Conservation (phyloP, 169 alveolate species). For the Eimeria acervulina region DNA sequence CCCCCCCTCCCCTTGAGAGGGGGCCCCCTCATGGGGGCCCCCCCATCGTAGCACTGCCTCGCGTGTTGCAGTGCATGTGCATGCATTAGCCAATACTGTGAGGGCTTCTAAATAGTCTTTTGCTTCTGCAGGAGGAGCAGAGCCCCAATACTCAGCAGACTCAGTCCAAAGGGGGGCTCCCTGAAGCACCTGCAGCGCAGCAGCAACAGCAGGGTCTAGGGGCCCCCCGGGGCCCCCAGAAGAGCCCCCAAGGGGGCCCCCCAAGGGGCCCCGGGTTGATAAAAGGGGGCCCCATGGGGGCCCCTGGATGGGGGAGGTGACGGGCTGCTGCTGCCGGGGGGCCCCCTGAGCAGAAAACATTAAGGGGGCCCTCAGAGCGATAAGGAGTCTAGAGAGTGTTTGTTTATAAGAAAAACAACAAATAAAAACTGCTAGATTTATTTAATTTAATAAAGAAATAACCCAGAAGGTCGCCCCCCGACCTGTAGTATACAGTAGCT, state of each 20-base stretch:
- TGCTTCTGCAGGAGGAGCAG: not conserved
- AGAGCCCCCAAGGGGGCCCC: not conserved
- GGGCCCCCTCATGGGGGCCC: not conserved
- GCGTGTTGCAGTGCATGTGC: not conserved
- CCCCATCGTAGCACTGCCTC: not conserved
- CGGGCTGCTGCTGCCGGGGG: constrained; percentile 26
- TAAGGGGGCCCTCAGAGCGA: not conserved
- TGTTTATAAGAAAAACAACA: too few species aligned
- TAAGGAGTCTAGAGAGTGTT: not conserved
- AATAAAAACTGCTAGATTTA: too few species aligned
- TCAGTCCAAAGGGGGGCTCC: not conserved
- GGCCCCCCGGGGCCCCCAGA: constrained; percentile 1
- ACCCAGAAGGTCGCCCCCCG: not conserved
- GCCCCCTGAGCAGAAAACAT: not conserved
- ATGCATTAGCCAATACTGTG: not conserved
- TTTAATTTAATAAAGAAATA: too few species aligned
- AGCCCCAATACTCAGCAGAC: not conserved
- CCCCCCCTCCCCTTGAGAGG: not conserved
- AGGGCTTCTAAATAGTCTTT: not conserved
- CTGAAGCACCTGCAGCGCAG: not conserved
- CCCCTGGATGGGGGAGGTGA: not conserved
- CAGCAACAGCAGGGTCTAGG: not conserved
- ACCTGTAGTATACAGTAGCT: not conserved
- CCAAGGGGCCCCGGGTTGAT: not conserved
- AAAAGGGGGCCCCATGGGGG: not conserved